Percentiles rank a stretch among this genome's conserved stretches.
Conservation (phyloP, 208 protist genomes). For the Trypanosoma mega region DNA sequence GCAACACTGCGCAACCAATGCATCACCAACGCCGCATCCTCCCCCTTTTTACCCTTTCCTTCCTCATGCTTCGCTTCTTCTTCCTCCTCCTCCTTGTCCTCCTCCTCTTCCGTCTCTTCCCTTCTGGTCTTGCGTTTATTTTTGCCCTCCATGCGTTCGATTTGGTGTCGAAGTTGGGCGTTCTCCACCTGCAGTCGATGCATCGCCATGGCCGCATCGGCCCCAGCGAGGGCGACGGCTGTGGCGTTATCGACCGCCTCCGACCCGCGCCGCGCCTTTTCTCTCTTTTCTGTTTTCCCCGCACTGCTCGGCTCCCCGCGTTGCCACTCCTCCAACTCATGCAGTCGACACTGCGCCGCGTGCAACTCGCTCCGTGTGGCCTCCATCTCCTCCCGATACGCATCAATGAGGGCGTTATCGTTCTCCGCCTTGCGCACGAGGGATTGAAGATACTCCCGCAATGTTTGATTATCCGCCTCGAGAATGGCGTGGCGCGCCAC, state of each 20-base stretch:
- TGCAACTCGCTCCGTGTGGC: conserved; percentile 10
- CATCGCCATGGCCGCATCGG: conserved; percentile 18
- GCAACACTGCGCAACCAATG: conserved; percentile 24
- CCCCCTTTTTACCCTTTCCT: not conserved
- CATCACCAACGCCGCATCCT: conserved; percentile 22
- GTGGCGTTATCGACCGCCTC: conserved; percentile 9
- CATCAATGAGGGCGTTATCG: conserved; percentile 69
- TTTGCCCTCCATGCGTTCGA: not conserved
- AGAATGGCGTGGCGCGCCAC: conserved; percentile 58
- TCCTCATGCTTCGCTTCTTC: not conserved
- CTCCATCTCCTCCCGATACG: conserved; percentile 55
- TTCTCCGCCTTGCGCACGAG: conserved; percentile 69
- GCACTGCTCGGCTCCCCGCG: not conserved
- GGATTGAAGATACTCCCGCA: conserved; percentile 48
- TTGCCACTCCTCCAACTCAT: conserved; percentile 14
- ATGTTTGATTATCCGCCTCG: conserved; percentile 56
- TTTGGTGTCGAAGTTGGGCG: conserved; percentile 5
- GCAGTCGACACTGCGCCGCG: conserved; percentile 17
- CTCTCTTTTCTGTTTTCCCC: not conserved
- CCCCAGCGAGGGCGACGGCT: conserved; percentile 21
- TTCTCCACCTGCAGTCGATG: conserved; percentile 20
- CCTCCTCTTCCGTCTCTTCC: not conserved
- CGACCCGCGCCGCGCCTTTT: not conserved
- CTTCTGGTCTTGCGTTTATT: not conserved
- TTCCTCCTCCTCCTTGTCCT: not conserved